These are phyloP conservation scores for Coemansia interrupta DNA, from an alignment of 192 early-diverging fungal species.

Conservation along the genomic window DNA sequence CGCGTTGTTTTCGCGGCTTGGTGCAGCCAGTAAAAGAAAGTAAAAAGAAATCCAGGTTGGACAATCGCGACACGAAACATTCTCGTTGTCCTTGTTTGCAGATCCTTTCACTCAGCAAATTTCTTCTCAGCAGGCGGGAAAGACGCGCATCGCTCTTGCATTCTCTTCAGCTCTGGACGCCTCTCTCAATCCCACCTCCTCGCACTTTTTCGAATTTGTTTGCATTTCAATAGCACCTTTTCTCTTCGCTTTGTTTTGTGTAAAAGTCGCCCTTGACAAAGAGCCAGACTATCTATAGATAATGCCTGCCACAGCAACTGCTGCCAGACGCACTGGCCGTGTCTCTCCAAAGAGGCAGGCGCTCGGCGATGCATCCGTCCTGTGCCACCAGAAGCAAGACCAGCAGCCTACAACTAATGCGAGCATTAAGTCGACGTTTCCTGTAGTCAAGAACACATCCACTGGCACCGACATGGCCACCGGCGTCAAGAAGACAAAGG, in stretches of 20 bases:
- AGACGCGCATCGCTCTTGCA: no score
- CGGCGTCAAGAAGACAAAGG: conserved; percentile 25
- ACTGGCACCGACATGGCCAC: neutral
- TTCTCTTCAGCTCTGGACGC: no score
- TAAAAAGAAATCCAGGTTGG: neutral
- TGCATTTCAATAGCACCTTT: no score
- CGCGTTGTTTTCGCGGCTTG: conserved; percentile 10
- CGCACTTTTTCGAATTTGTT: no score
- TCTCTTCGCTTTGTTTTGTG: neutral
- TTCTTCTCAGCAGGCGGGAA: no score
- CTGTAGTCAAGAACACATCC: neutral
- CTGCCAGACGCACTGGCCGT: conserved; percentile 20
- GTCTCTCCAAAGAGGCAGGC: conserved; percentile 17
- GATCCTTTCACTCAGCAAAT: neutral
- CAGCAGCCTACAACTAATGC: neutral
- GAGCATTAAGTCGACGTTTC: neutral
- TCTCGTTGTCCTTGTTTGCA: conserved; percentile 4
- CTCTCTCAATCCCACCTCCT: no score
- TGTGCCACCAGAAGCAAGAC: conserved; percentile 16
- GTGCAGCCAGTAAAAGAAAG: neutral
- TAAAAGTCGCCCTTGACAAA: no score
- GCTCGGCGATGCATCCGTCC: conserved; percentile 34
- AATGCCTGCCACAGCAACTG: conserved; percentile 27
- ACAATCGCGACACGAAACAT: conserved; percentile 7
- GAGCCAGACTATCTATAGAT: neutral